Evolutionary conservation across 1,284 basidiomycete species (phyloP), one percentile per base, ranked within the genome.

Genomic region (Moniliophthora roreri): DNA sequence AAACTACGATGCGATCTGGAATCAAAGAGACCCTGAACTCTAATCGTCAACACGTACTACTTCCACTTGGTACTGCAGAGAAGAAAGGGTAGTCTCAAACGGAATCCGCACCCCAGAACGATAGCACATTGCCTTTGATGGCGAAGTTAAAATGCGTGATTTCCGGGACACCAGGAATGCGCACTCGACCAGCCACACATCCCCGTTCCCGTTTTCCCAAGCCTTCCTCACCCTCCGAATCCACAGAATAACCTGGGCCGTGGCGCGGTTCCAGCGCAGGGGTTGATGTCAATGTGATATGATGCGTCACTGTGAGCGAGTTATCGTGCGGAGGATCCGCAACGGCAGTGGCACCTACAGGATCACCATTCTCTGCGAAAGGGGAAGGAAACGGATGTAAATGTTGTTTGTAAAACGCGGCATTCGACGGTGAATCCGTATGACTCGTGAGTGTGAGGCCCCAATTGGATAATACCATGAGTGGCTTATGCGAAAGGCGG

Each of bases 381-480:
- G 56, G 50, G 40, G 57, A 55, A 13, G 77, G 79, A 60, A 78
- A 81, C 13, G 73, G 75, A 51, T 72, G 69, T 49, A 84, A 74
- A 64, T 80, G 80, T 59, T 81, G 84, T 54, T 68, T 75, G 65
- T 79, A 82, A 55, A 76, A 69, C 28, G 68, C 67, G 50, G 63
- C 59, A 11, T 61, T 60, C 40, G 62, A 60, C 37, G 63, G 52
- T 50, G 61, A 51, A 49, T 59, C 47, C 38, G 28, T 57, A 50
- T 32, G 37, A 18, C 13, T 15, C 7, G 16, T 44, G 28, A 69
- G 65, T 55, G 71, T 70, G 40, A 88, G 70, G 21, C 75, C 85
- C 86, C 87, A 88, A 63, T 84, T 89, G 2, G 85, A 81, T 37
- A 88, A 61, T 37, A 86, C 63, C 21, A 77, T 75, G 36, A 87